Base-by-base conservation (phyloP, 1,284 basidiomycete genomes). In the Microbotryum saponariae region DNA sequence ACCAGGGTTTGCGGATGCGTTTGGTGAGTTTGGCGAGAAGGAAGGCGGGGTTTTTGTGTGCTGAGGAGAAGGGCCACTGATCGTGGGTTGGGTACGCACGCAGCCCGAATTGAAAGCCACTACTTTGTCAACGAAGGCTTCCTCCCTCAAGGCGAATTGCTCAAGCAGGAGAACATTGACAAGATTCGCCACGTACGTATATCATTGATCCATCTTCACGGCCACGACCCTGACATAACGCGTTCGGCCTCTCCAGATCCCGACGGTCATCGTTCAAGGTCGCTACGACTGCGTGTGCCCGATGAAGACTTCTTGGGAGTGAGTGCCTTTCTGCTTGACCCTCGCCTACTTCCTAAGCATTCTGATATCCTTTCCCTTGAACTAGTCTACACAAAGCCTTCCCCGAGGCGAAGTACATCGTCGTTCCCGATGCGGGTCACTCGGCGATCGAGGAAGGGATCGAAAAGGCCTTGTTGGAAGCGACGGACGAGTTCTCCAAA, bases 381-480 rank as follows among this genome's bases (percentile, higher is more conserved):
- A 18, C 37, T 31, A 83, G 80, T 8, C 78, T 92, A 56, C 89
- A 91, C 80, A 86, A 86, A 77, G 83, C 79, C 4, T 92, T 88
- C 83, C 89, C 90, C 3, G 88, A 92, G 71, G 78, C 85, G 3
- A 61, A 71, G 58, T 71, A 70, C 51, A 42, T 61, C 25, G 20
- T 96, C 51, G 85, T 94, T 21, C 85, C 87, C n/a, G 89, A 93
- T 75, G 91, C 91, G 6, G 92, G 92, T 0, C 92, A 97, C 75
- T 90, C 87, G 23, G 82, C 89, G 23, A 83, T 85, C 53, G 92
- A 97, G 77, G 75, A 80, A 0, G 88, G 87, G 6, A 92, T 80
- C 21, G 78, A 83, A 23, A 84, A 85, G 74, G 76, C 87, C 54
- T 80, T 96, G 52, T 81, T 90, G 14, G 80, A 89, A 78, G 90